Evolutionary conservation across 768 basidiomycete species (phyloP), one percentile per base, ranked within the genome.

Genomic region (Agrocybe pediades): DNA sequence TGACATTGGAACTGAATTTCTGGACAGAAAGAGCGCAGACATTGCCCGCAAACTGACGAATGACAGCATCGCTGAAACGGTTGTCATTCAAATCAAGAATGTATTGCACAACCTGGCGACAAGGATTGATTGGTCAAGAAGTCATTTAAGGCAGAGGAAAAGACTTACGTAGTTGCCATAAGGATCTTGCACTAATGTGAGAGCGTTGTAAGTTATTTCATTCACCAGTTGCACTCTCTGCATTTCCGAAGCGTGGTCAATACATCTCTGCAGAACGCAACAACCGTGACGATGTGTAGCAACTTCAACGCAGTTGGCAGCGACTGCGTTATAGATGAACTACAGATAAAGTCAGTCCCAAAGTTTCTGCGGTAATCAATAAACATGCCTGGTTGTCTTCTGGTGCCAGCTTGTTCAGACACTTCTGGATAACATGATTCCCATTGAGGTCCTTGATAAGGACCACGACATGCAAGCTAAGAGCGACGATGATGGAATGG

Each of bases 271-370:
- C 41, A 99, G 78, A 49, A 99, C 97, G 70, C 97, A 99, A 72
- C 97, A 98, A 15, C 97, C 97, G 65, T 99, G 97, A 57, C 94
- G 90, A 66, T 96, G 93, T 41, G 93, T 96, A 15, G 97, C 97
- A 58, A 99, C 97, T 73, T 99, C 97, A 49, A 99, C 94, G 65
- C 97, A 97, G 73, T 98, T 98, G 27, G 93, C 92, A 23, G 97
- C 97, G 29, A 99, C 96, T 53, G 97, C 96, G 64, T 98, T 98
- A 74, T 98, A 99, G 65, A 99, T 99, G 76, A 98, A 98, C 89
- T 95, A 48, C 19, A 49, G n/a, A 47, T 51, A 27, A 47, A 29
- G 26, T 43, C 11, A 47, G n/a, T 16, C 13, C 8, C 9, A 27
- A 36, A 46, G 24, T 40, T 27, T 30, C 25, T 9, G 33, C 40